phyloP scores from a whole-genome alignment of 495 filamentous ascomycete genomes.

The Penicillium fimorum region DNA sequence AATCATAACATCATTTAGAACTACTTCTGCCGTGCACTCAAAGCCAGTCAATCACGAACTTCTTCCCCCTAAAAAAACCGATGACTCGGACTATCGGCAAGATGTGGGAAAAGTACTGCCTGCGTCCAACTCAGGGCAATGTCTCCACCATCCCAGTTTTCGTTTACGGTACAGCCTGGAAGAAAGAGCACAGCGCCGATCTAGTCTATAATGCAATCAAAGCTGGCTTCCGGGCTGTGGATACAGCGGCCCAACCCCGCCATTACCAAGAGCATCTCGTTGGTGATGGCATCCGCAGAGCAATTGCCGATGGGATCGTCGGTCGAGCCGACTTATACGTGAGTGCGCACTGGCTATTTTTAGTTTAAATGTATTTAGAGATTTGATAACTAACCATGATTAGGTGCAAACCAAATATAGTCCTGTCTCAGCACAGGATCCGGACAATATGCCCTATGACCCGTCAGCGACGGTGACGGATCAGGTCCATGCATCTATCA shows the following conservation, averaged over 20 bases:
- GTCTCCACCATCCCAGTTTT: slow-evolving; percentile 50
- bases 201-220: slow-evolving; percentile 68
- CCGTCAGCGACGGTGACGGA: slow-evolving; percentile 48
- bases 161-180: slow-evolving; percentile 88
- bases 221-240: slow-evolving; percentile 70
- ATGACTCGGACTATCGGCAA: slow-evolving; percentile 33
- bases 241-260: slow-evolving; percentile 76
- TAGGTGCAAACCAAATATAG: slow-evolving; percentile 85
- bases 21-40: background rate
- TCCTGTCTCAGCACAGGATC: slow-evolving; percentile 57
- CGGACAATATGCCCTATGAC: slow-evolving; percentile 59
- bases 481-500: slow-evolving; percentile 65
- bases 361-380: background rate
- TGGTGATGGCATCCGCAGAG: slow-evolving; percentile 59
- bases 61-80: background rate
- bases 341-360: slow-evolving; percentile 19
- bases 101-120: slow-evolving; percentile 37
- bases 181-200: slow-evolving; percentile 65
- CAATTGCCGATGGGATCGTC: slow-evolving; percentile 56
- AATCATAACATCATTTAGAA: background rate
- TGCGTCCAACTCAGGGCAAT: slow-evolving; percentile 32
- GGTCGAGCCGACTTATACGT: slow-evolving; percentile 62
- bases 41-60: background rate
- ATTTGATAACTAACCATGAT: background rate
- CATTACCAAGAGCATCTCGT: slow-evolving; percentile 78